Evolutionary conservation across 176 grass and related monocot species (phyloP).

Genomic region (Guadua angustifolia): DNA sequence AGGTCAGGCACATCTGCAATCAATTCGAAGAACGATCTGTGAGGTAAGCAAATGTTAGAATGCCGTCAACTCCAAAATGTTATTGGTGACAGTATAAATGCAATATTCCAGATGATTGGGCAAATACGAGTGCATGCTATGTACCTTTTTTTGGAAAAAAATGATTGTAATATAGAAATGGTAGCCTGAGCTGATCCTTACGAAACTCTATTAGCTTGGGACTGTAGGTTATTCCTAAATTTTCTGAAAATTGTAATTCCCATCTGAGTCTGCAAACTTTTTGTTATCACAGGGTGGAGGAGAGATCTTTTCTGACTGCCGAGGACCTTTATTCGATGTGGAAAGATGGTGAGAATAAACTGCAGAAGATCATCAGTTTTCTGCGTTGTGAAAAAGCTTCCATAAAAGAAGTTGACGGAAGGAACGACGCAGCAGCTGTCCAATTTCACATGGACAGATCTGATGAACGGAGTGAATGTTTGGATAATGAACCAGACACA

Average conservation of each 20-base stretch:
- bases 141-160: too few relatives aligned
- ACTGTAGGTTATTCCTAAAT: neutral
- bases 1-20: conserved; percentile 28
- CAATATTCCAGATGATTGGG: neutral
- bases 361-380: conserved; percentile 38
- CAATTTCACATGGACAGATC: neutral
- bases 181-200: neutral
- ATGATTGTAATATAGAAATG: too few relatives aligned
- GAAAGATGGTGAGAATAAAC: conserved; percentile 42
- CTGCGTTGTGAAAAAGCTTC: conserved; percentile 22
- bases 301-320: neutral
- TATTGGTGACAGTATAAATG: conserved; percentile 2
- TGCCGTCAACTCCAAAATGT: neutral
- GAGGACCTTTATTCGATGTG: conserved; percentile 38
- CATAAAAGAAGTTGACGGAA: neutral
- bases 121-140: neutral
- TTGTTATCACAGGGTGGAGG: conserved; percentile 20
- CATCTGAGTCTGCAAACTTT: neutral
- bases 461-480: neutral
- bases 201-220: neutral
- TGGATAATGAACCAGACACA: conserved; percentile 3
- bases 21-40: conserved; percentile 23
- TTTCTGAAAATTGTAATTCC: neutral
- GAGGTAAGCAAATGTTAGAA: conserved; percentile 42
- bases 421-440: neutral